These are phyloP conservation scores for Ceratobasidium sp. DNA, from an alignment of 1,284 basidiomycete species.

Conservation along the genomic window DNA sequence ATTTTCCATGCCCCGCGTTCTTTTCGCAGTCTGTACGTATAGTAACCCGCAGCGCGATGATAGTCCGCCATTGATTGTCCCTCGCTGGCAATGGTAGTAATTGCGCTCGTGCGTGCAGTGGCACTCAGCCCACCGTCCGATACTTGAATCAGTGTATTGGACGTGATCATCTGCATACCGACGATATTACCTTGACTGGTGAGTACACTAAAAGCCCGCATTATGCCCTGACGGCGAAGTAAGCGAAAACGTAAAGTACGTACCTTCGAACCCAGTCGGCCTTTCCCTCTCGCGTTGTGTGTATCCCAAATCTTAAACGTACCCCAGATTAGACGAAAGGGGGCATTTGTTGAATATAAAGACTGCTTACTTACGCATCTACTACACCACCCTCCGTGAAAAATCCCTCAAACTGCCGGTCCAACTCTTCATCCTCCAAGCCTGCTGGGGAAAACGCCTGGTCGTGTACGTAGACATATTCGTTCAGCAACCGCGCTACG, in stretches of 20 bases:
- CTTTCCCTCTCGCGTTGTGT: slow-evolving; percentile 20
- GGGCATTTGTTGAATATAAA: background rate
- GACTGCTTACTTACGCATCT: slow-evolving; percentile 19
- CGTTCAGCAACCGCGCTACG: slow-evolving; percentile 30
- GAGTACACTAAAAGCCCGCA: background rate
- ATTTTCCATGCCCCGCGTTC: slow-evolving; percentile 27
- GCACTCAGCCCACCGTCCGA: slow-evolving; percentile 12
- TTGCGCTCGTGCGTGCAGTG: slow-evolving; percentile 20
- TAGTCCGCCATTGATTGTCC: background rate
- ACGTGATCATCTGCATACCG: slow-evolving; percentile 34
- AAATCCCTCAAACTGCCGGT: slow-evolving; percentile 26
- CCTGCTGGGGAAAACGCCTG: slow-evolving; percentile 24
- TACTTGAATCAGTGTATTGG: slow-evolving; percentile 11
- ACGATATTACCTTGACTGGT: slow-evolving; percentile 26
- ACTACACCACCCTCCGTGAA: slow-evolving; percentile 28
- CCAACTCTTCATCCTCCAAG: background rate
- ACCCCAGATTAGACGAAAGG: background rate
- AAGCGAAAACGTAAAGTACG: background rate
- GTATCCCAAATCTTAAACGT: slow-evolving; percentile 26
- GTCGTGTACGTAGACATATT: slow-evolving; percentile 37
- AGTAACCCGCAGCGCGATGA: slow-evolving; percentile 28
- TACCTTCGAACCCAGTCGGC: slow-evolving; percentile 37
- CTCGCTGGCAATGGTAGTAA: slow-evolving; percentile 16
- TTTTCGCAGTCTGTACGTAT: slow-evolving; percentile 33
- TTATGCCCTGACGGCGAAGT: no score